Evolutionary conservation across 140 eudicot genomes (phyloP), one percentile per base, ranked within the genome.

Genomic region (Anethum foeniculum): DNA sequence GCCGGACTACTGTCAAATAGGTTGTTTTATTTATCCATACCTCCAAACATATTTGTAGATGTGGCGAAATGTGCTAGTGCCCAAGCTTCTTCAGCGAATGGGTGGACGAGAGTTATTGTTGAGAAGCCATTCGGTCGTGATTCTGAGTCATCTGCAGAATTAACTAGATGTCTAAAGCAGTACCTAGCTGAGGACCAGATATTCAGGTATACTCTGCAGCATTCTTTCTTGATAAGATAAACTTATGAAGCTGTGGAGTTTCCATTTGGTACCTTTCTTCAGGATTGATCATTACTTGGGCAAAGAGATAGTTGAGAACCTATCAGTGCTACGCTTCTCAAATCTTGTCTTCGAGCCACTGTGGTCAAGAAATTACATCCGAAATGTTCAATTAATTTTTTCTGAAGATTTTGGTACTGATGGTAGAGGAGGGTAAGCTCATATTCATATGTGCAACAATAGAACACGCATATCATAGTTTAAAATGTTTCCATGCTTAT

Each of bases 101-200:
- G 98, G 49, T 92, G 97, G 98, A 94, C 98, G 68, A 88, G 98
- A 84, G 98, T 94, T 80, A 94, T 94, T 71, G 98, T 94, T 46
- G 98, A 94, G 81, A 94, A 94, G 89, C 98, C 98, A 82, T 94
- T 94, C 79, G 98, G 98, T 56, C 97, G 97, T 36, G 98, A 94
- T 67, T 85, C 88, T 19, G 90, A 90, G 83, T 90, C 98, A 2
- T 94, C 98, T 54, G 86, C 90, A 44, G 97, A 90, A 89, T 83
- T 94, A 73, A 94, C 98, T n/a, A 88, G 87, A 83, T 89, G 86
- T 78, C 85, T 94, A 71, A 94, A 94, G 81, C 81, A 82, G 88
- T 92, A 92, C 86, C 83, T 94, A 48, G 85, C 79, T 3, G 98
- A 94, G 87, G 98, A 94, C 77, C 98, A 94, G 88, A 94, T 94